Evolutionary conservation across 768 basidiomycete species (phyloP).

Genomic region (Tylopilus intermedius): DNA sequence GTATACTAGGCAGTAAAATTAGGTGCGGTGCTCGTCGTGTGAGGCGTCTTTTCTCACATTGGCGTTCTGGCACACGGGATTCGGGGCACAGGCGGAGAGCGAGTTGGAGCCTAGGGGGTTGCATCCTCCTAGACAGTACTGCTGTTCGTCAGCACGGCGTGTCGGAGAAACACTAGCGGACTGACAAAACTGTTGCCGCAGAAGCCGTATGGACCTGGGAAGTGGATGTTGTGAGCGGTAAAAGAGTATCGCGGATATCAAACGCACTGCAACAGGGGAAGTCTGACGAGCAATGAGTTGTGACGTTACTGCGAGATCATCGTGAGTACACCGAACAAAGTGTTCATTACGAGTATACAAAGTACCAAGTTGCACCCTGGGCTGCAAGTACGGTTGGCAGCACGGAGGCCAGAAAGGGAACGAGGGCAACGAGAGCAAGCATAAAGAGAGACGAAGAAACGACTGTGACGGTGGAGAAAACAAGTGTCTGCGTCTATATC

Average conservation of each 20-base stretch:
- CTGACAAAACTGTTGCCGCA: constrained; percentile 43
- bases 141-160: constrained; percentile 8
- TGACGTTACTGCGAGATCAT: constrained; percentile 31
- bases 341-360: not conserved
- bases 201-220: constrained; percentile 48
- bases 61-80: constrained; percentile 63
- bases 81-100: constrained; percentile 62
- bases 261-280: constrained; percentile 43
- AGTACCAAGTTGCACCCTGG: constrained; percentile 28
- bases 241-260: not conserved
- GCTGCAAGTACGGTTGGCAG: constrained; percentile 17
- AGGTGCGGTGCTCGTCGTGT: not conserved
- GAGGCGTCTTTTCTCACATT: constrained; percentile 37
- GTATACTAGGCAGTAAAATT: constrained; percentile 40
- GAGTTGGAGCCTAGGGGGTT: constrained; percentile 67
- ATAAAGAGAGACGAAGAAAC: constrained; percentile 19
- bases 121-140: constrained; percentile 88
- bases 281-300: constrained; percentile 32
- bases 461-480: constrained; percentile 7
- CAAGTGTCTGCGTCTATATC: not conserved
- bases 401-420: constrained; percentile 15
- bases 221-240: not conserved
- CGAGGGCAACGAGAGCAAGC: constrained; percentile 16
- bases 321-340: not conserved
- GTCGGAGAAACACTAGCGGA: not conserved